Conservation (phyloP, 2,329 filamentous ascomycete species). For the Neopestalotiopsis sp. region DNA sequence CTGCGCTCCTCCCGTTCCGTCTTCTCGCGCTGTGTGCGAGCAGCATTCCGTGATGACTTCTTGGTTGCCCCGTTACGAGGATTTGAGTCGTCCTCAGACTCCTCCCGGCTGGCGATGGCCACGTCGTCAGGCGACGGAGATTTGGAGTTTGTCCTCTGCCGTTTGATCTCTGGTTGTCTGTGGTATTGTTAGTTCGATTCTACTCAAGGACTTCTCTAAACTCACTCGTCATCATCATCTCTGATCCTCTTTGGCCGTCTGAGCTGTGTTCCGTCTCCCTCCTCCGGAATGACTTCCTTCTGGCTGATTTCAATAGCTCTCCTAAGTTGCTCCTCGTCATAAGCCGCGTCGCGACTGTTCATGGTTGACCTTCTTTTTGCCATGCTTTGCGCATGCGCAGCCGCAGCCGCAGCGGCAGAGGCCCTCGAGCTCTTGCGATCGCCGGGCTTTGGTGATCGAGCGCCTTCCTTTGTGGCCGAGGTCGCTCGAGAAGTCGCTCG, state of each 20-base stretch:
- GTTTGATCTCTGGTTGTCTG: conserved; percentile 77
- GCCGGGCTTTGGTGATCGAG: conserved; percentile 57
- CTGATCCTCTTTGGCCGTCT: conserved; percentile 81
- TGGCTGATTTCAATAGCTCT: conserved; percentile 95
- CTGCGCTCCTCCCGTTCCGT: conserved; percentile 74
- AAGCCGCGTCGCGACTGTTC: conserved; percentile 94
- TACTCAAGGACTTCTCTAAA: conserved; percentile 34
- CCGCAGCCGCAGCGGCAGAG: conserved; percentile 43
- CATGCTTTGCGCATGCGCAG: conserved; percentile 59
- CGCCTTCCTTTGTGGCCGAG: conserved; percentile 69
- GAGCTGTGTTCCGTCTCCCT: conserved; percentile 54
- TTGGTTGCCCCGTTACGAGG: conserved; percentile 58
- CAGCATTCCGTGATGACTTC: conserved; percentile 60
- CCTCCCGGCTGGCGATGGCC: conserved; percentile 57
- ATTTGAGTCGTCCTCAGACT: conserved; percentile 78
- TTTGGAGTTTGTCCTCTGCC: conserved; percentile 81
- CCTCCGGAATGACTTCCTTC: conserved; percentile 68
- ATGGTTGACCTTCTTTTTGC: conserved; percentile 89
- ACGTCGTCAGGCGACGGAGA: conserved; percentile 68
- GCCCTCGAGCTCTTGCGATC: conserved; percentile 62
- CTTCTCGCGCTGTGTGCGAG: conserved; percentile 67
- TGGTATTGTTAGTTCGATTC: conserved; percentile 17
- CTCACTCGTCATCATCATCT: conserved; percentile 94
- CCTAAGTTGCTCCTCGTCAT: conserved; percentile 89
- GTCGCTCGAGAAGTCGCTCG: conserved; percentile 65